A percentile compares a stretch with the other conserved stretches of the same genome.
Conservation (phyloP, 1,284 basidiomycete species). For the Tilletiaria anomala region DNA sequence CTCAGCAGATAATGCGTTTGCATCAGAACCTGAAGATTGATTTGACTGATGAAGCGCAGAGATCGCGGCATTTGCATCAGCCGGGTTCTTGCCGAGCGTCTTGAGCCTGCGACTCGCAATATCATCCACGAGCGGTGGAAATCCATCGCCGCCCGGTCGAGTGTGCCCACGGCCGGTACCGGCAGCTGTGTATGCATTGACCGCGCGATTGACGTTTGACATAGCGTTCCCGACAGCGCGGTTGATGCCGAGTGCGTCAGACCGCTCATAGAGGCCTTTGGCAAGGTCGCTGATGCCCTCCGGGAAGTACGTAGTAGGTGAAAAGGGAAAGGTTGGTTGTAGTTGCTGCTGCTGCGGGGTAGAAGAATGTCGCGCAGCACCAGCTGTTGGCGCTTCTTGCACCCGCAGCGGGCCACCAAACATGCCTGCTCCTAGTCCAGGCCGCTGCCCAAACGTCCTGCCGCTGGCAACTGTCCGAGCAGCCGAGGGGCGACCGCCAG, state of each 20-base stretch:
- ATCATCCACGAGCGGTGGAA: background rate
- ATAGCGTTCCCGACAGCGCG: constrained; percentile 16
- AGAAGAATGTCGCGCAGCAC: background rate
- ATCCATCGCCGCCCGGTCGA: background rate
- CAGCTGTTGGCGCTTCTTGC: background rate
- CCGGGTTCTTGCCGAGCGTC: too few relatives aligned
- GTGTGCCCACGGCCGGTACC: background rate
- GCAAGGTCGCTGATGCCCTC: constrained; percentile 24
- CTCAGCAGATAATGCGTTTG: too few relatives aligned
- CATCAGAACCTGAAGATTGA: background rate
- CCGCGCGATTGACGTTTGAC: constrained; percentile 17
- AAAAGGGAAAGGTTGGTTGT: background rate
- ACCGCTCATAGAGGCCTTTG: constrained; percentile 21
- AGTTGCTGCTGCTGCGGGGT: background rate
- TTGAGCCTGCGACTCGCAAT: background rate
- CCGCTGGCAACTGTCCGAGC: background rate
- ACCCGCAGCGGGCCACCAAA: background rate
- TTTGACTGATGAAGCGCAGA: background rate
- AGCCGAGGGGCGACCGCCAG: background rate
- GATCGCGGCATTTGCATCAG: background rate
- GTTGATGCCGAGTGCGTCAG: constrained; percentile 8
- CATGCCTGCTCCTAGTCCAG: background rate
- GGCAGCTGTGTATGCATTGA: constrained; percentile 5
- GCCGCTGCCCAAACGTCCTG: background rate
- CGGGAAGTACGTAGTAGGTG: constrained; percentile 13